Evolutionary conservation across 306 rosid genomes (phyloP).

Genomic region (Casuarina glauca): DNA sequence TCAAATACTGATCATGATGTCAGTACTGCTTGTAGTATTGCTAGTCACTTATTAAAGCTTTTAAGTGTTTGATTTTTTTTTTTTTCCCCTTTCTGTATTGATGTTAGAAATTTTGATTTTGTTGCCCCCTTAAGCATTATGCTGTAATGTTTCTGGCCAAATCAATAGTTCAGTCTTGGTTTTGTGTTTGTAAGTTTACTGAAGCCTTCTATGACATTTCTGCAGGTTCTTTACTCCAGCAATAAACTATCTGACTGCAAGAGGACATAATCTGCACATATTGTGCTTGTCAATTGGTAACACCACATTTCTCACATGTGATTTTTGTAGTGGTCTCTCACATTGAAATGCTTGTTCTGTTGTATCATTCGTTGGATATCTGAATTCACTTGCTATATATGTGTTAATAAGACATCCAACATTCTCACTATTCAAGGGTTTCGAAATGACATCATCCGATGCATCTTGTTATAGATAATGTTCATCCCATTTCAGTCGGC

Average conservation of each 20-base stretch:
- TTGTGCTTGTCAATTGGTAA: conserved; percentile 84
- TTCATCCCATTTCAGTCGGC: background rate
- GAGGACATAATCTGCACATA: conserved; percentile 69
- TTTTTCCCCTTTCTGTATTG: background rate
- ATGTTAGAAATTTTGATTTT: background rate
- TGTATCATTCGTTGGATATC: background rate
- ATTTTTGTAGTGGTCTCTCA: conserved; percentile 15
- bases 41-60: background rate
- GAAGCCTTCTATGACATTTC: conserved; percentile 26
- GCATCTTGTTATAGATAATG: background rate
- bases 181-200: conserved; percentile 20
- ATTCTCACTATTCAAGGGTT: background rate
- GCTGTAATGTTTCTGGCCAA: background rate
- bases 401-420: background rate
- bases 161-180: conserved; percentile 5
- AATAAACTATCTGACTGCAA: conserved; percentile 66
- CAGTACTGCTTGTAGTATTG: background rate
- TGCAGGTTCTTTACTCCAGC: conserved; percentile 94
- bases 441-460: background rate
- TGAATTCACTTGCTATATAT: background rate
- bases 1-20: background rate
- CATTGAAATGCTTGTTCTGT: background rate
- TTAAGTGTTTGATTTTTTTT: background rate
- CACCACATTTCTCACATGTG: conserved; percentile 28
- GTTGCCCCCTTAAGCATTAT: background rate